Base-by-base conservation (phyloP, 2,329 filamentous ascomycete genomes). In the Plenodomus tracheiphilus region DNA sequence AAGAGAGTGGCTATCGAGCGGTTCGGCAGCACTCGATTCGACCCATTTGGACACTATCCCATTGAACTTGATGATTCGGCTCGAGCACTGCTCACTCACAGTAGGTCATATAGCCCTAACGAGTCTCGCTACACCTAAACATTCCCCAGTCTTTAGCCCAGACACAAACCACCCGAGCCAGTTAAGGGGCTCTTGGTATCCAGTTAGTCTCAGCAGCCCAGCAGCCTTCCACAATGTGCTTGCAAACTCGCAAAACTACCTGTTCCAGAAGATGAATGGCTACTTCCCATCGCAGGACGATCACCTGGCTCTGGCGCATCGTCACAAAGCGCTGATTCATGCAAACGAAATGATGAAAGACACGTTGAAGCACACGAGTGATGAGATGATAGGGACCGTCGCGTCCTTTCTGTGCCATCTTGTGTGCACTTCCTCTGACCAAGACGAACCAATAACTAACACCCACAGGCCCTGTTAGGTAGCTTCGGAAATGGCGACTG, bases 341-440 rank as follows among this genome's bases (percentile, higher is more conserved):
- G 59, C 59, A 5, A 48, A 37, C 8, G 45, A 61, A 32, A 54
- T 60, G 32, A 50, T 69, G 54, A 55, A 60, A 15, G 53, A 65
- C 21, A 46, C 60, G 2, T 25, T 41, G 1, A 53, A 58, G n/a
- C 59, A 63, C n/a, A 53, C 49, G 0, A 65, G 53, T 17, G 57
- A 66, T 15, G 59, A 59, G 21, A 40, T 57, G 11, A 41, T 67
- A 30, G 54, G 61, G 11, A 44, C 54, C 1, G 46, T 69, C 4
- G 44, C 45, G 3, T 57, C 61, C 2, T 64, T 68, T 16, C 66
- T 65, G 58, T 62, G 60, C 13, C 62, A 69, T 45, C 55, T 64
- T 51, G 65, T 68, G 48, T 57, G 43, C 9, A 16, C 6, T 9
- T 18, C 6, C 2, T n/a, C 7, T 2, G 2, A 13, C 19, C 6